Conservation (phyloP, 108 stramenopile genomes). For the Aurantiochytrium sp. region DNA sequence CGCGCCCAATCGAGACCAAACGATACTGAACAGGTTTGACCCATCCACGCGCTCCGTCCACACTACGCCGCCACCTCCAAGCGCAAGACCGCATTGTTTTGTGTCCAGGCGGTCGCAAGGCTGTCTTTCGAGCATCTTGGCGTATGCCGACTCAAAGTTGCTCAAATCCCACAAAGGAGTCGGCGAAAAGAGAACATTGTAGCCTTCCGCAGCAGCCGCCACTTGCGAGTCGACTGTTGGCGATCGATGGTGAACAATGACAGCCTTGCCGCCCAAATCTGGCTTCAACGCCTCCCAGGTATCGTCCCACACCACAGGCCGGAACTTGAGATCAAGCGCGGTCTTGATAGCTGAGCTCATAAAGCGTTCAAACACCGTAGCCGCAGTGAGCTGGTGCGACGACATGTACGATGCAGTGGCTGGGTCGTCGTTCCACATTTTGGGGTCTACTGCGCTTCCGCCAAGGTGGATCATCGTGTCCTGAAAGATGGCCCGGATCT, state of each 20-base stretch:
- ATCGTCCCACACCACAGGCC: conserved; percentile 64
- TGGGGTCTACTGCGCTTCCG: conserved; percentile 58
- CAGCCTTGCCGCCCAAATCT: conserved; percentile 18
- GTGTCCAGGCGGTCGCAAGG: conserved; percentile 41
- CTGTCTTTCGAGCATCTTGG: conserved; percentile 42
- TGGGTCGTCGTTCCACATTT: conserved; percentile 38
- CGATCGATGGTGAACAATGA: conserved; percentile 46
- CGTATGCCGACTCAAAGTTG: conserved; percentile 40
- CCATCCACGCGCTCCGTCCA: conserved; percentile 64
- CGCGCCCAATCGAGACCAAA: conserved; percentile 59
- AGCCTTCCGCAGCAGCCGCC: conserved; percentile 24
- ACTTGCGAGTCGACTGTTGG: conserved; percentile 26
- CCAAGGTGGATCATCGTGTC: conserved; percentile 47
- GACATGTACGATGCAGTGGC: conserved; percentile 39
- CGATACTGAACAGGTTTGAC: conserved; percentile 40
- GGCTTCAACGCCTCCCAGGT: conserved; percentile 42
- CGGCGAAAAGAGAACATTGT: conserved; percentile 6
- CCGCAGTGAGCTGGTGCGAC: not conserved
- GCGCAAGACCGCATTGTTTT: conserved; percentile 25
- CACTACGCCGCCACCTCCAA: conserved; percentile 57
- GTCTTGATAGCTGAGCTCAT: not conserved
- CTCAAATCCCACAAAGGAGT: conserved; percentile 58
- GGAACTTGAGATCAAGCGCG: conserved; percentile 7
- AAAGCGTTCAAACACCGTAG: conserved; percentile 24
- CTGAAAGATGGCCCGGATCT: not conserved